Conservation (phyloP, 768 basidiomycete species). For the Cyclocybe aegerita region DNA sequence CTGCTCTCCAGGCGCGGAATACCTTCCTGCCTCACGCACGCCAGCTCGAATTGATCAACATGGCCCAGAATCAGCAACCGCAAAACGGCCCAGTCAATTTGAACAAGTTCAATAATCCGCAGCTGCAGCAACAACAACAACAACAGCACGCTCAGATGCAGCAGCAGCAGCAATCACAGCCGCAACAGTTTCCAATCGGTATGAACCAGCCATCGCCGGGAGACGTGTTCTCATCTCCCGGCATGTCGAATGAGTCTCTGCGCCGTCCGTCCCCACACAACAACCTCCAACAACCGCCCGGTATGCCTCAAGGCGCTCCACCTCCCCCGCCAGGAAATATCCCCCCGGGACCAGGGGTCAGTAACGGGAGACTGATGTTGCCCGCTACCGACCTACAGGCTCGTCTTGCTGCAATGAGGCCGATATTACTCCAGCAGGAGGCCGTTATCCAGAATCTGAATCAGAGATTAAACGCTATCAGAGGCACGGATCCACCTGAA, state of each 20-base stretch:
- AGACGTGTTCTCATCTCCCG: slow-evolving; percentile 51
- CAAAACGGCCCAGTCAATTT: slow-evolving; percentile 41
- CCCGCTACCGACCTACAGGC: neutral
- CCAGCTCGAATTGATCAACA: slow-evolving; percentile 46
- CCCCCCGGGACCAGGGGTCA: neutral
- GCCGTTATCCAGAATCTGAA: neutral
- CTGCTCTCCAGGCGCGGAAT: slow-evolving; percentile 20
- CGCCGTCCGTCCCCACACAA: slow-evolving; percentile 49
- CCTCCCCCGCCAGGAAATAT: neutral
- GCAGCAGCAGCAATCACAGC: slow-evolving; percentile 27
- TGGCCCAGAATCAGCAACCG: slow-evolving; percentile 46
- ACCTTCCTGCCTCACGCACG: slow-evolving; percentile 26
- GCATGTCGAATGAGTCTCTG: slow-evolving; percentile 43
- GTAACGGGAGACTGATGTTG: neutral
- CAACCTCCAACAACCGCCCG: slow-evolving; percentile 25
- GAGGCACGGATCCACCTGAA: slow-evolving; percentile 7
- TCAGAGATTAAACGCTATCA: neutral
- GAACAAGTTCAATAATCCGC: slow-evolving; percentile 29
- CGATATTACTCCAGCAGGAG: slow-evolving; percentile 11
- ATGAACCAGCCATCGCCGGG: slow-evolving; percentile 36
- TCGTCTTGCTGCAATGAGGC: slow-evolving; percentile 8
- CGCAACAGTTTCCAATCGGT: slow-evolving; percentile 27
- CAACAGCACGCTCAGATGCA: slow-evolving; percentile 25
- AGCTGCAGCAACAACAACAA: slow-evolving; percentile 31
- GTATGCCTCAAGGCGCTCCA: slow-evolving; percentile 4